Conservation (phyloP, 305 asterid species). For the Fraxinus paxiana region DNA sequence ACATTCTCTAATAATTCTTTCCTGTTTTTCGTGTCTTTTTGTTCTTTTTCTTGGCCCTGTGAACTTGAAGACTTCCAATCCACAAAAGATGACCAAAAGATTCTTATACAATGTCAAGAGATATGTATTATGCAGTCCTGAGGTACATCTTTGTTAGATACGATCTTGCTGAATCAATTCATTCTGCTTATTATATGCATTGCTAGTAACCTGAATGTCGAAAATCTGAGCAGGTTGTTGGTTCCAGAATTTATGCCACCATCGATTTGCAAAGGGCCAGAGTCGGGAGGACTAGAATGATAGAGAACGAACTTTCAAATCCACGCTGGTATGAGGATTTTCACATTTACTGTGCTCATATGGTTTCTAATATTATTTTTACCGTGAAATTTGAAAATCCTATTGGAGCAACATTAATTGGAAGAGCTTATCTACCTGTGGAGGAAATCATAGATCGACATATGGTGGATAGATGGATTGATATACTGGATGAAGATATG, state of each 20-base stretch:
- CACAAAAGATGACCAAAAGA: conserved; percentile 38
- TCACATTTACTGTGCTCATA: conserved; percentile 64
- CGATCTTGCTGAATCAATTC: not conserved
- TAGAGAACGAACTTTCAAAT: conserved; percentile 39
- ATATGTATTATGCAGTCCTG: conserved; percentile 53
- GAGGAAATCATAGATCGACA: conserved; percentile 45
- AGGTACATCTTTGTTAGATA: conserved; percentile 34
- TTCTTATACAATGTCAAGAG: conserved; percentile 50
- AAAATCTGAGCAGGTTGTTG: conserved; percentile 38
- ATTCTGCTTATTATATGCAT: not conserved
- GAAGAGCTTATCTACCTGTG: conserved; percentile 65
- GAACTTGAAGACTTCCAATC: conserved; percentile 35
- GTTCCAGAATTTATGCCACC: conserved; percentile 62
- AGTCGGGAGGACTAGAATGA: conserved; percentile 59
- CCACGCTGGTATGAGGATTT: conserved; percentile 73
- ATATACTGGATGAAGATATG: conserved; percentile 50
- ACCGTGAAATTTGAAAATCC: conserved; percentile 56
- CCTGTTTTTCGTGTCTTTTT: not conserved
- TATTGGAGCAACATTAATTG: conserved; percentile 70
- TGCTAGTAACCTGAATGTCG: not conserved
- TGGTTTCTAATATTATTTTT: conserved; percentile 55
- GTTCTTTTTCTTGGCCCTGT: not conserved
- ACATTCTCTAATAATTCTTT: not conserved
- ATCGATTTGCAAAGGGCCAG: conserved; percentile 71
- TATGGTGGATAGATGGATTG: conserved; percentile 52